Base-by-base conservation (phyloP, 352 stramenopile genomes). In the Phytopythium ostracodes region DNA sequence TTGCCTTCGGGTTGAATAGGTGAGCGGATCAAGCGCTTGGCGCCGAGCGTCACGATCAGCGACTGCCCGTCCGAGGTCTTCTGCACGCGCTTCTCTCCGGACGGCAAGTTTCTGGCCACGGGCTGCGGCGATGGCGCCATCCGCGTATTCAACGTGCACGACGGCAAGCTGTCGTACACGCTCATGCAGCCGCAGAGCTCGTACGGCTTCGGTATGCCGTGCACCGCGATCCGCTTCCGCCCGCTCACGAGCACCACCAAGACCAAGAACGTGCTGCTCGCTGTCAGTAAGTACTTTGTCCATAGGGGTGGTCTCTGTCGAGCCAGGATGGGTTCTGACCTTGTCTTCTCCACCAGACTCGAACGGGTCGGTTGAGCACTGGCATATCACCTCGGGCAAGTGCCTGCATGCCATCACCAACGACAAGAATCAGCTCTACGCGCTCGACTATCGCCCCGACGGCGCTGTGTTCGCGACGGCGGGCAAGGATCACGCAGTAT, bases 351-450 rank as follows among this genome's bases (percentile, higher is more conserved):
- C 56, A 18, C 35, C 57, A 90, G 87, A 95, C 69, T 91, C 84
- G 33, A 92, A 93, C 54, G 89, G 91, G 22, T 92, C 81, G 18
- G 86, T 97, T 35, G 84, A 96, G 62, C 89, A 97, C 66, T 98
- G 91, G 91, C 92, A 98, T 69, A 91, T 97, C 58, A 97, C 92
- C 24, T 96, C 86, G 4, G 86, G 89, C 55, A 96, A 97, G 69
- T 97, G 89, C 68, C 77, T 98, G 44, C 88, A 94, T 67, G 79
- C 86, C n/a, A 96, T 97, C 73, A 79, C 64, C n/a, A 83, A 95
- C 67, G 79, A 85, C 44, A 64, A 92, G 57, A 96, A 96, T 65
- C 91, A 96, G 64, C 69, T 97, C 15, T 97, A 96, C 64, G 87
- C 88, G 47, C 78, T 98, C 4, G 87, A 97, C 68, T 97, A 97